Percentiles rank a stretch among this genome's conserved stretches.
Conservation (phyloP, 2,329 filamentous ascomycete genomes). For the Calycina herbarum region DNA sequence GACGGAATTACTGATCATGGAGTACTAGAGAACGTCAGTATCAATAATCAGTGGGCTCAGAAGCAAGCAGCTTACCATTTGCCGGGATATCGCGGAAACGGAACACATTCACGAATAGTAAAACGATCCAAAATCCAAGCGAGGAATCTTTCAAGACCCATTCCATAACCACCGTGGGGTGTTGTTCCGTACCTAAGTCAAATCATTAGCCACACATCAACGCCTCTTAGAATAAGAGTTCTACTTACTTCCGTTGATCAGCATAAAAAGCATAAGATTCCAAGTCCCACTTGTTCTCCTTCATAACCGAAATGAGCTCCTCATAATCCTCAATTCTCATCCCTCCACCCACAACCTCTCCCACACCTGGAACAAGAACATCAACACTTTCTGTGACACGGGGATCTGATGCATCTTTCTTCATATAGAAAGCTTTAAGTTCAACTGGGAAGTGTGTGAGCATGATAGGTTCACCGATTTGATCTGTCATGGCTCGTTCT, state of each 20-base stretch:
- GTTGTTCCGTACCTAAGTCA: background rate
- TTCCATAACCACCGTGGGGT: background rate
- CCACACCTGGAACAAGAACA: background rate
- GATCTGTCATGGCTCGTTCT: background rate
- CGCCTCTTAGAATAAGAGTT: background rate
- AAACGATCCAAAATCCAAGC: background rate
- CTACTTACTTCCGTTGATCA: background rate
- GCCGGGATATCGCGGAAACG: conserved; percentile 1
- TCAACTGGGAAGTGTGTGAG: background rate
- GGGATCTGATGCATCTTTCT: background rate
- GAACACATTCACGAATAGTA: background rate
- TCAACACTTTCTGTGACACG: background rate
- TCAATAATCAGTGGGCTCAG: background rate
- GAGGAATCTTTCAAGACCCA: background rate
- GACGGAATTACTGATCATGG: background rate
- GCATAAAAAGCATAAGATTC: background rate
- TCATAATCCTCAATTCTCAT: conserved; percentile 5
- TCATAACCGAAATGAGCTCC: background rate
- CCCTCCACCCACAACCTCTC: background rate
- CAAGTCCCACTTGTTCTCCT: conserved; percentile 1
- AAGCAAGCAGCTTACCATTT: background rate
- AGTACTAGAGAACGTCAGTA: background rate
- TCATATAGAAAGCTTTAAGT: conserved; percentile 2
- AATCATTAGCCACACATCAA: background rate
- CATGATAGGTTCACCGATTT: background rate